These are phyloP conservation scores for Coprinopsis strossmayeri DNA, from an alignment of 768 basidiomycete genomes.

Conservation along the genomic window DNA sequence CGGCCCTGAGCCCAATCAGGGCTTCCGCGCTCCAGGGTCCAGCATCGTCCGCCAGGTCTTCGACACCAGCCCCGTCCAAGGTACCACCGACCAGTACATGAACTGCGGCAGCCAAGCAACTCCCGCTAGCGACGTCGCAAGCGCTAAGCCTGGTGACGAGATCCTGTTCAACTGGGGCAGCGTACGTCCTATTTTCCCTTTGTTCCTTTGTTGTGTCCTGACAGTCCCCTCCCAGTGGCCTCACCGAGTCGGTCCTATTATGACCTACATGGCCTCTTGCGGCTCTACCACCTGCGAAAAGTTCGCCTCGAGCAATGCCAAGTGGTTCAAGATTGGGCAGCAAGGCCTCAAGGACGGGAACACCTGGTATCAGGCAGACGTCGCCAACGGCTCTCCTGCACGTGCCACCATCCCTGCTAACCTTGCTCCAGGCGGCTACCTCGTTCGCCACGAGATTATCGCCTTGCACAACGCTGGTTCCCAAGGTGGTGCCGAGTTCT, in stretches of 20 bases:
- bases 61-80: conserved; percentile 38
- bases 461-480: conserved; percentile 59
- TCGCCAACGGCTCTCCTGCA: conserved; percentile 37
- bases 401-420: conserved; percentile 41
- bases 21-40: neutral
- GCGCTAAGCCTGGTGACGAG: conserved; percentile 53
- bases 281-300: conserved; percentile 48
- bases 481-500: conserved; percentile 70
- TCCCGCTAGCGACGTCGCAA: conserved; percentile 41
- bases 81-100: conserved; percentile 43
- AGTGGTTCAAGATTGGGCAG: conserved; percentile 72
- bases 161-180: conserved; percentile 50
- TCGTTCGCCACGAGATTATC: conserved; percentile 76
- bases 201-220: too few species aligned
- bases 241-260: conserved; percentile 58
- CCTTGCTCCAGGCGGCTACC: conserved; percentile 62
- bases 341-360: conserved; percentile 32
- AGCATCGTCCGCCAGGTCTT: conserved; percentile 37
- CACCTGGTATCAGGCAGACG: conserved; percentile 45
- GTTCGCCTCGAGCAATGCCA: conserved; percentile 48
- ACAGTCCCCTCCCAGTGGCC: conserved; percentile 34
- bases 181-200: conserved; percentile 20
- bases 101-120: conserved; percentile 55
- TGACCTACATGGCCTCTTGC: conserved; percentile 72
- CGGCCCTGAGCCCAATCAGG: conserved; percentile 17